Base-by-base conservation (phyloP, 2,329 filamentous ascomycete genomes). In the Fusarium hainanense region DNA sequence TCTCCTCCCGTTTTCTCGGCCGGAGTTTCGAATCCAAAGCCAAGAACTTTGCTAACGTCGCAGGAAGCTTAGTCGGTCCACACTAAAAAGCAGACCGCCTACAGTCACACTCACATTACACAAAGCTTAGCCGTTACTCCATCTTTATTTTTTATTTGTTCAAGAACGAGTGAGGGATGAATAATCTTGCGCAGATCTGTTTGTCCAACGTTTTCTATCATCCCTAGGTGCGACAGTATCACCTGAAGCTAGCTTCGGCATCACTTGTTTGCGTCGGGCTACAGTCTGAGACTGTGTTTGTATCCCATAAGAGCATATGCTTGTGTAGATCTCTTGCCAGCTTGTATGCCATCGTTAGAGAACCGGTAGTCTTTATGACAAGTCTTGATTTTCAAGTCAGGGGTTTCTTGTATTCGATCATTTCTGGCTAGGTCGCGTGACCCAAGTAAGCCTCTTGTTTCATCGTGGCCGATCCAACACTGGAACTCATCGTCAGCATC, bases 41-140 rank as follows among this genome's bases (percentile, higher is more conserved):
- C 69, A 63, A 42, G 52, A 63, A 47, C 58, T 69, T 63, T 58
- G 46, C 55, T 62, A 62, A 44, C 50, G 65, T 70, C 68, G 20
- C 68, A 70, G 66, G 55, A 61, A 42, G 43, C 64, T 60, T 67
- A 54, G 58, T 41, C 34, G 50, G 43, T 37, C 49, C 56, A 52
- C 21, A 40, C 30, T 28, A 58, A 37, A 16, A 34, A 41, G 44
- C 63, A 70, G 67, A 70, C 67, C 63, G 67, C 63, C 63, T 46
- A 47, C 34, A 16, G 28, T 13, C 14, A 37, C 34, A 55, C 20
- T 54, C 63, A 55, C 54, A 64, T 63, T 32, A 34, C 46, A 52
- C 52, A 41, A 49, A 42, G 37, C 63, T 58, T 52, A 63, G 54
- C 48, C 21, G 27, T 46, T 44, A 59, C 51, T 44, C 58, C 43